Base-by-base conservation (phyloP, 495 filamentous ascomycete genomes). In the Podospora sp. region DNA sequence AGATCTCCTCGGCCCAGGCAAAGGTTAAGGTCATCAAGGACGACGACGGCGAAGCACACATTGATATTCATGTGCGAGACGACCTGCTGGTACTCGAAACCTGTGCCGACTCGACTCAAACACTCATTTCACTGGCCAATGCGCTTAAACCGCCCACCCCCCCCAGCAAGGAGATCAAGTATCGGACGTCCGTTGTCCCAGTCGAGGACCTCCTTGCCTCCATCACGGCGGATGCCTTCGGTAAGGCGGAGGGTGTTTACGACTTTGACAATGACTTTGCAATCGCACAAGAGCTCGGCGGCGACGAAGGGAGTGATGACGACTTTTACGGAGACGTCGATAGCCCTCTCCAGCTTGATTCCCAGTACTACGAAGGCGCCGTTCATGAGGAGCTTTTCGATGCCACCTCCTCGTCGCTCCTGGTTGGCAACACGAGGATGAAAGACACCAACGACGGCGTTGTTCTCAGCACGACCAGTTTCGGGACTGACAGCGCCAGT, bases 41-140 rank as follows among this genome's bases (percentile, higher is more conserved):
- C 50, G 80, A 81, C 0, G 83, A 86, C 29, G 86, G 82, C 0
- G 81, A 85, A 12, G 88, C 89, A 64, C 87, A 87, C 40, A 75
- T 96, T 11, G 92, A 95, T 70, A 84, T 97, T 2, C 91, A 97
- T 67, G 70, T 97, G 9, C 86, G 85, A 51, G 92, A 96, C 73
- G 91, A 95, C 73, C 82, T 99, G 1, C 82, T 98, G 27, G 88
- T 99, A 24, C 81, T 99, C 18, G 96, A 99, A 75, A 92, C 93
- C 4, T 98, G 96, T 73, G 95, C 96, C 18, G 96, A 99, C 77
- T 98, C 96, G 11, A 98, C 95, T 0, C 93, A 97, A 72, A 98
- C 96, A 0, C 85, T 99, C 2, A 88, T 96, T 60, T 87, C 84
- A 18, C 86, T 95, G 65, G 75, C 95, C 50, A 92, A 91, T 72